phyloP scores from a whole-genome alignment of 805 yeast genomes.

The Candida nanaspora region DNA sequence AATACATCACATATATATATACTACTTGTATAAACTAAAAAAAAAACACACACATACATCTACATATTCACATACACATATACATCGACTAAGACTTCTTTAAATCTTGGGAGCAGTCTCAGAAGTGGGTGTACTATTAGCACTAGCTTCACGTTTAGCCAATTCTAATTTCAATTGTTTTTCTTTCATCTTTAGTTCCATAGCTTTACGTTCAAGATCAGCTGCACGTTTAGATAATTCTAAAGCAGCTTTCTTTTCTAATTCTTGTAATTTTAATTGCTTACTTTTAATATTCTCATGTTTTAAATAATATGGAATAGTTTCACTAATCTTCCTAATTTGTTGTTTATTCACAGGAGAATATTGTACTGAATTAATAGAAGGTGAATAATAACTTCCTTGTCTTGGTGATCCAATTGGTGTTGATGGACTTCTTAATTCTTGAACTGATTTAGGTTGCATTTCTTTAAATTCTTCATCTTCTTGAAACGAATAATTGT shows the following conservation, averaged over 20 bases:
- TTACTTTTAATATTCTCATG: constrained; percentile 70
- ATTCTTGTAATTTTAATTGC: constrained; percentile 71
- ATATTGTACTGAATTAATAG: constrained; percentile 11
- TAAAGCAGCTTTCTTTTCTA: constrained; percentile 71
- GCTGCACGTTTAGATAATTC: constrained; percentile 72
- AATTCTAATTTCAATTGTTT: constrained; percentile 39
- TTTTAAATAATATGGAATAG: constrained; percentile 76
- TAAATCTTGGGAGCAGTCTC: too few relatives aligned
- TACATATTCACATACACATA: too few relatives aligned
- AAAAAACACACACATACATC: too few relatives aligned
- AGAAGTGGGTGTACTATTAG: too few relatives aligned
- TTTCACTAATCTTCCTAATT: constrained; percentile 71
- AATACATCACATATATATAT: too few relatives aligned
- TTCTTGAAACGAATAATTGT: constrained; percentile 15
- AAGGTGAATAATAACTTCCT: constrained; percentile 15
- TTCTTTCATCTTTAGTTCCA: constrained; percentile 62
- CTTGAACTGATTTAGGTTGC: neutral
- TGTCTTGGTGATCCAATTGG: constrained; percentile 1
- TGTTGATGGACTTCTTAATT: neutral
- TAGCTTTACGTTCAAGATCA: constrained; percentile 67
- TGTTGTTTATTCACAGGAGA: constrained; percentile 43
- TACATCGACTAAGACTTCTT: too few relatives aligned
- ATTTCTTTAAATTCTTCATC: constrained; percentile 14
- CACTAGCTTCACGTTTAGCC: constrained; percentile 4
- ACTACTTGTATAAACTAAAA: neutral